These are phyloP conservation scores for Epichloe sibirici DNA, from an alignment of 2,329 filamentous ascomycete genomes.

Conservation along the genomic window DNA sequence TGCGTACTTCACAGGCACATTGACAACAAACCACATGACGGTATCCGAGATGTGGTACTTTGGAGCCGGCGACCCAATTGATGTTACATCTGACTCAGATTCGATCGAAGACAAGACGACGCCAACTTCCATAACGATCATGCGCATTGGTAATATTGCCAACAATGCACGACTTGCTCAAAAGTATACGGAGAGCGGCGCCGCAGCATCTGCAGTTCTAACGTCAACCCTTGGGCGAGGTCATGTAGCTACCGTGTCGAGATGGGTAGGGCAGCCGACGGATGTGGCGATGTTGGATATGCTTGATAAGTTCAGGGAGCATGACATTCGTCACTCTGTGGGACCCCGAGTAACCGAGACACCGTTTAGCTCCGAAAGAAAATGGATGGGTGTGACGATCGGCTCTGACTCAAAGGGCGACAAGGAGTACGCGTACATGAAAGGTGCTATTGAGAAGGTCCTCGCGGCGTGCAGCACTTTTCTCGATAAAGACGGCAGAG, in stretches of 20 bases:
- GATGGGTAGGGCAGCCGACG: constrained; percentile 94
- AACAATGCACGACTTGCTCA: constrained; percentile 82
- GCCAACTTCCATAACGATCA: constrained; percentile 62
- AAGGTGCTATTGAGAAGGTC: constrained; percentile 83
- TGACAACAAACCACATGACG: constrained; percentile 98
- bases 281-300: constrained; percentile 96
- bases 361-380: constrained; percentile 91
- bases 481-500: constrained; percentile 71
- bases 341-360: constrained; percentile 75
- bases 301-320: constrained; percentile 79
- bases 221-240: constrained; percentile 63
- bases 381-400: constrained; percentile 98
- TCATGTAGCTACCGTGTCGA: constrained; percentile 53
- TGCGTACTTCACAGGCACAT: constrained; percentile 45
- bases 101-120: constrained; percentile 48
- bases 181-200: constrained; percentile 54
- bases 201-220: constrained; percentile 62
- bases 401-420: constrained; percentile 46
- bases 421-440: constrained; percentile 83
- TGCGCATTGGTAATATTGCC: constrained; percentile 90
- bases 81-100: constrained; percentile 44
- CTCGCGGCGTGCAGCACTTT: constrained; percentile 84
- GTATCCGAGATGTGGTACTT: constrained; percentile 96
- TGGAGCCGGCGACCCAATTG: constrained; percentile 43
- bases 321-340: constrained; percentile 78